These are phyloP conservation scores for Blastocystis sp. DNA, from an alignment of 352 stramenopile species.

Conservation along the genomic window DNA sequence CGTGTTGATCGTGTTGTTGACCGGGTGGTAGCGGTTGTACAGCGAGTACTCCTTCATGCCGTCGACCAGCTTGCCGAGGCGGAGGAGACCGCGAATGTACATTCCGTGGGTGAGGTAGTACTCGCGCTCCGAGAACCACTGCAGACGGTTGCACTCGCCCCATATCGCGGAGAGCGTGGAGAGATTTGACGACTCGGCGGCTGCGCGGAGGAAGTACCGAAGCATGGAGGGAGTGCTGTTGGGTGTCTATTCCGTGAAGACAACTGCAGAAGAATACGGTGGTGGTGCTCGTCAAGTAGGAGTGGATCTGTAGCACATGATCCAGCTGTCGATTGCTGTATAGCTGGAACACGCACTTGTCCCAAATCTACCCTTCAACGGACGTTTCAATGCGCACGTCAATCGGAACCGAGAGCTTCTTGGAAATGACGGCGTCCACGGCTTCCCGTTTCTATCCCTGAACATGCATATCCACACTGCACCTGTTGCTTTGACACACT, in stretches of 20 bases:
- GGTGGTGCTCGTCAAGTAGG: not conserved
- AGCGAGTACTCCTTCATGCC: slow-evolving; percentile 17
- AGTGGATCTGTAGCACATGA: slow-evolving; percentile 48
- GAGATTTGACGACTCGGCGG: not conserved
- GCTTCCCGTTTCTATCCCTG: slow-evolving; percentile 6
- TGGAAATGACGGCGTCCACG: not conserved
- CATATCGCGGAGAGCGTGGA: slow-evolving; percentile 4
- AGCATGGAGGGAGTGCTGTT: not conserved
- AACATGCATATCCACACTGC: not conserved
- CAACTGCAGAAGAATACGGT: not conserved
- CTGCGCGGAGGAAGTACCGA: slow-evolving; percentile 33
- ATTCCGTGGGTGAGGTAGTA: slow-evolving; percentile 44
- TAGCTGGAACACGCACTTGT: slow-evolving; percentile 29
- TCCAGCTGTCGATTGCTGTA: slow-evolving; percentile 22
- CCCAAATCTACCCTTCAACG: slow-evolving; percentile 12
- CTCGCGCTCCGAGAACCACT: slow-evolving; percentile 44
- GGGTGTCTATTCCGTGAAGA: not conserved
- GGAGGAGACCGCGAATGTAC: slow-evolving; percentile 42
- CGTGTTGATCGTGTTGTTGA: slow-evolving; percentile 59
- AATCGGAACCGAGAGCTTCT: not conserved
- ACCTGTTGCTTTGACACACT: not conserved
- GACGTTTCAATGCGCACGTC: not conserved
- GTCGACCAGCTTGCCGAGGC: not conserved
- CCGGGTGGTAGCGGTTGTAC: slow-evolving; percentile 41
- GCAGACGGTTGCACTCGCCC: slow-evolving; percentile 16